Conservation (phyloP, 164 flowering plant species). For the Umbellularia californica region DNA sequence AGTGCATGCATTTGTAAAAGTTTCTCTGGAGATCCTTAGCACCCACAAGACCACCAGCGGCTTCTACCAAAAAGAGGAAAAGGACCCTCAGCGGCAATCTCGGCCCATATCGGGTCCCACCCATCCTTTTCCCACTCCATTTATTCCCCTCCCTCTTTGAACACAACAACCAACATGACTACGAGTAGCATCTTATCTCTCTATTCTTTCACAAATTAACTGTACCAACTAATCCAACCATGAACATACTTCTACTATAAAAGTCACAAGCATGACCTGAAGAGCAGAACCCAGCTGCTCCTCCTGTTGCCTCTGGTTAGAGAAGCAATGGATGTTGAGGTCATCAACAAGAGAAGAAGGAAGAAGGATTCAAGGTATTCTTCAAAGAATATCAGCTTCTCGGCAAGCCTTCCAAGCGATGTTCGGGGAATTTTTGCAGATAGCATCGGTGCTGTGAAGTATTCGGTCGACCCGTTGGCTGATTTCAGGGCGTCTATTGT, state of each 20-base stretch:
- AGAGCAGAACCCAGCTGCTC: too few relatives aligned
- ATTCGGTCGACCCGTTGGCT: conserved; percentile 27
- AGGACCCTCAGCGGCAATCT: neutral
- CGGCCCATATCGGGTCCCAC: neutral
- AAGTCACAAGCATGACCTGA: too few relatives aligned
- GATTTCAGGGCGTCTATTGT: conserved; percentile 43
- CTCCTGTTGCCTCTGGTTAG: neutral
- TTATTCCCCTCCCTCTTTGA: neutral
- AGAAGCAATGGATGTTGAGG: conserved; percentile 21
- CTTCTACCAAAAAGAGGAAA: too few relatives aligned
- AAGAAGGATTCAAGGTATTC: conserved; percentile 12
- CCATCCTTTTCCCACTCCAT: neutral
- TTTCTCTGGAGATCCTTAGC: neutral
- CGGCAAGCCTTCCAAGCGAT: conserved; percentile 44
- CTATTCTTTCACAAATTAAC: neutral
- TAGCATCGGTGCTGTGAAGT: conserved; percentile 41
- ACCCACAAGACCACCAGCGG: too few relatives aligned
- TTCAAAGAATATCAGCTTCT: conserved; percentile 29
- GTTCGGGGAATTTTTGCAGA: conserved; percentile 35
- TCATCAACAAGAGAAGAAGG: conserved; percentile 12
- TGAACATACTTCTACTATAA: neutral
- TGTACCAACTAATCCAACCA: conserved; percentile 5
- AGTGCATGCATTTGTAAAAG: neutral
- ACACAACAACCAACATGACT: conserved; percentile 11
- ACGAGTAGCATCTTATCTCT: conserved; percentile 1